Percentiles rank a stretch among this genome's conserved stretches.
These are phyloP conservation scores for Torulaspora maleeae DNA, from an alignment of 805 yeast genomes.

Conservation along the genomic window DNA sequence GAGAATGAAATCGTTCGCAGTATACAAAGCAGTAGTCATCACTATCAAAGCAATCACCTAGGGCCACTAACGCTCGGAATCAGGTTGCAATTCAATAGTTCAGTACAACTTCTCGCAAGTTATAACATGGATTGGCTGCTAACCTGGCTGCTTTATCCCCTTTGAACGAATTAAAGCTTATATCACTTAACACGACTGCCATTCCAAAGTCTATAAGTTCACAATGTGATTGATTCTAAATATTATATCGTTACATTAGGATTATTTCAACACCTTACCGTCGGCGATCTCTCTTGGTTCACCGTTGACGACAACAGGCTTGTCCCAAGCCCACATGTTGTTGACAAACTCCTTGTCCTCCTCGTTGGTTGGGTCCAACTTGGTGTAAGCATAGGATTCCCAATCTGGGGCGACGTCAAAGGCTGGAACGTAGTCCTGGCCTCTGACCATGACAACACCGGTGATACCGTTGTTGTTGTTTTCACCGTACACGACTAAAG, in stretches of 20 bases:
- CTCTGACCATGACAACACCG: constrained; percentile 91
- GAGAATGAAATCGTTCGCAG: constrained; percentile 39
- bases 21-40: constrained; percentile 32
- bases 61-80: neutral
- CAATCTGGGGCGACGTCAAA: constrained; percentile 98
- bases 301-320: constrained; percentile 81
- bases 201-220: neutral
- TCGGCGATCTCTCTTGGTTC: constrained; percentile 84
- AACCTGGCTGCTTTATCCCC: constrained; percentile 13
- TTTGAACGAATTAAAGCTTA: neutral
- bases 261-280: constrained; percentile 92
- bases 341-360: constrained; percentile 77
- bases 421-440: constrained; percentile 84
- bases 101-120: constrained; percentile 28
- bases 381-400: constrained; percentile 85
- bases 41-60: neutral
- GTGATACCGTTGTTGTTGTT: constrained; percentile 94
- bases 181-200: neutral
- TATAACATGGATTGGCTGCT: constrained; percentile 1
- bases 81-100: constrained; percentile 30
- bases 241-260: constrained; percentile 1
- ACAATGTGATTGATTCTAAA: neutral
- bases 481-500: constrained; percentile 90
- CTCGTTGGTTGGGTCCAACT: constrained; percentile 74
- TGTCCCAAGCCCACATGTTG: constrained; percentile 98